phyloP scores from a whole-genome alignment of 345 rosid genomes.

The Theobroma cacao region DNA sequence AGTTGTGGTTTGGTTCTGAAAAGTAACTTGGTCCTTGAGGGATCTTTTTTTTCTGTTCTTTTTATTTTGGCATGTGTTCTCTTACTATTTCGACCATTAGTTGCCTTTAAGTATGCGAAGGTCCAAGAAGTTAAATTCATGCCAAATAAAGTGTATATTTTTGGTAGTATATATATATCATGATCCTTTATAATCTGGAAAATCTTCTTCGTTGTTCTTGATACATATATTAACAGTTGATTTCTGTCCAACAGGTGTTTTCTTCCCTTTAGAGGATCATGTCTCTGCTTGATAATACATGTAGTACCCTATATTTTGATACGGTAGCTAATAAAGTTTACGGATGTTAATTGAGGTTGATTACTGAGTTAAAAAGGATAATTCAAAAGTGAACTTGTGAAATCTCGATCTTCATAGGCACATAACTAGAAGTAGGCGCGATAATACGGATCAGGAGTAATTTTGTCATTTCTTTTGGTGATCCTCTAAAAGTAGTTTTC shows the following conservation, averaged over 20 bases:
- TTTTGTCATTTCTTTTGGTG: no score
- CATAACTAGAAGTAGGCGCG: no score
- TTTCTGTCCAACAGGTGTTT: constrained; percentile 62
- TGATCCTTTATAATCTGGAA: background rate
- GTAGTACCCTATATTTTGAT: no score
- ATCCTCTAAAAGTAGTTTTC: no score
- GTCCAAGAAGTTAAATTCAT: background rate
- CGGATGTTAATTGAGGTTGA: no score
- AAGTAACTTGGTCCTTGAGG: background rate
- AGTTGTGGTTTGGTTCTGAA: background rate
- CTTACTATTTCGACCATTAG: background rate
- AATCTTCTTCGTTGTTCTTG: background rate
- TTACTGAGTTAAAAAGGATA: no score
- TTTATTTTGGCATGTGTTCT: background rate
- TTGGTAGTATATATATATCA: background rate
- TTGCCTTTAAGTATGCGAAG: background rate
- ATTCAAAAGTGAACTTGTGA: no score
- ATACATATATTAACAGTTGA: background rate
- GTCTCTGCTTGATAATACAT: constrained; percentile 84
- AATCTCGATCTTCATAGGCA: no score
- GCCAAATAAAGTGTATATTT: background rate
- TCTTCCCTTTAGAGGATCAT: constrained; percentile 72
- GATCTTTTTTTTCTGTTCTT: no score
- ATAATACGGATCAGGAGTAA: no score
- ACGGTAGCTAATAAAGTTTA: no score